Conservation (phyloP, 1,139 yeast genomes). For the Pichia norvegensis region DNA sequence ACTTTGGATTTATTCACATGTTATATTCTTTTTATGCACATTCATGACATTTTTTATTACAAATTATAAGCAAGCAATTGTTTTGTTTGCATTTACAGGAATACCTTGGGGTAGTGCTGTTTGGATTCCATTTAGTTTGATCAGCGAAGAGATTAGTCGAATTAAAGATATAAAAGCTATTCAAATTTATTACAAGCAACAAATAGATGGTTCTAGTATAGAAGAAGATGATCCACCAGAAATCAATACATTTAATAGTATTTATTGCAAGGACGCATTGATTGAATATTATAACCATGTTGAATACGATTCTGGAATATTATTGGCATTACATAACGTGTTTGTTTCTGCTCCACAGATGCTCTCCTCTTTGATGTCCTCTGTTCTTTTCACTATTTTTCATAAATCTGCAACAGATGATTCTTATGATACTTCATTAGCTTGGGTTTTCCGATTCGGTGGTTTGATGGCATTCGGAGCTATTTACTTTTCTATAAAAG, state of each 20-base stretch:
- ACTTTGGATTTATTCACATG: slow-evolving; percentile 37
- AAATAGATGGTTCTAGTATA: slow-evolving; percentile 1
- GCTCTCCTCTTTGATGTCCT: slow-evolving; percentile 35
- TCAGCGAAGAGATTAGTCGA: slow-evolving; percentile 41
- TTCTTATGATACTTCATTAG: slow-evolving; percentile 32
- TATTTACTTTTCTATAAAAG: slow-evolving; percentile 28
- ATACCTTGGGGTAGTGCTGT: slow-evolving; percentile 45
- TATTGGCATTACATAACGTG: slow-evolving; percentile 42
- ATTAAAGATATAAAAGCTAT: slow-evolving; percentile 33
- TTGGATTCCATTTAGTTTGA: slow-evolving; percentile 45
- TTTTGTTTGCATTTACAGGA: slow-evolving; percentile 37
- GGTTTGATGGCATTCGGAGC: slow-evolving; percentile 39
- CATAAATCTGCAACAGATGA: slow-evolving; percentile 15
- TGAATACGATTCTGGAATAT: slow-evolving; percentile 41
- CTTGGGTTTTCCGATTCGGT: slow-evolving; percentile 43
- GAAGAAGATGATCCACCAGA: slow-evolving; percentile 11
- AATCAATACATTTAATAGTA: slow-evolving; percentile 7
- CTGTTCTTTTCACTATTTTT: slow-evolving; percentile 32
- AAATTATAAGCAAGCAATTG: slow-evolving; percentile 32
- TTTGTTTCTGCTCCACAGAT: slow-evolving; percentile 45
- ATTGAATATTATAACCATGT: slow-evolving; percentile 27
- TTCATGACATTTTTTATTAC: slow-evolving; percentile 34
- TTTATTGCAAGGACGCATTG: slow-evolving; percentile 18
- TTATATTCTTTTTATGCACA: slow-evolving; percentile 35
- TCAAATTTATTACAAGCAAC: slow-evolving; percentile 21